Conservation (phyloP, 345 rosid species). For the Rhizophora apiculata region DNA sequence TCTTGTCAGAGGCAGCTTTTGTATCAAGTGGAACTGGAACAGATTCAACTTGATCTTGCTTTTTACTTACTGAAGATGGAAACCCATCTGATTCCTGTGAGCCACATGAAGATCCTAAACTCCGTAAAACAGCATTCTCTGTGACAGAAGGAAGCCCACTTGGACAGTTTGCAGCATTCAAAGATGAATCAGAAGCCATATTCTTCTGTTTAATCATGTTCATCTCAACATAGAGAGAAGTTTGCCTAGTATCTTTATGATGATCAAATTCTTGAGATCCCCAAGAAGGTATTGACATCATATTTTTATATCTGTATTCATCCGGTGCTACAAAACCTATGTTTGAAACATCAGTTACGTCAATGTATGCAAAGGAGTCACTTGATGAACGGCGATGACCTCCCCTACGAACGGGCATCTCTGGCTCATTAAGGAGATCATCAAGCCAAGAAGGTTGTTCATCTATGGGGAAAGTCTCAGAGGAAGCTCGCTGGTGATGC, state of each 20-base stretch:
- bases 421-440: slow-evolving; percentile 58
- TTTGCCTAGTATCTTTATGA: slow-evolving; percentile 46
- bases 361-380: slow-evolving; percentile 49
- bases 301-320: slow-evolving; percentile 46
- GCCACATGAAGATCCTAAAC: slow-evolving; percentile 33
- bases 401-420: slow-evolving; percentile 43
- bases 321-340: slow-evolving; percentile 60
- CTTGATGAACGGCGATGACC: slow-evolving; percentile 67
- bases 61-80: slow-evolving; percentile 42
- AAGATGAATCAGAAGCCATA: slow-evolving; percentile 49
- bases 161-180: slow-evolving; percentile 39
- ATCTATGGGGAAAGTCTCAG: slow-evolving; percentile 37
- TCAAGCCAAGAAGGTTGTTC: slow-evolving; percentile 74
- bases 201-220: slow-evolving; percentile 48
- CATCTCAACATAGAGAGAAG: slow-evolving; percentile 44
- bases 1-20: slow-evolving; percentile 54
- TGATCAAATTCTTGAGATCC: slow-evolving; percentile 64
- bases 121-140: slow-evolving; percentile 29
- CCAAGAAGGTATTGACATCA: slow-evolving; percentile 49
- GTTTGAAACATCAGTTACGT: slow-evolving; percentile 47
- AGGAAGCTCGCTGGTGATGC: slow-evolving; percentile 47
- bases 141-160: slow-evolving; percentile 20
- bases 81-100: slow-evolving; percentile 24
- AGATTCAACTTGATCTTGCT: slow-evolving; percentile 57
- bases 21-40: slow-evolving; percentile 40